Evolutionary conservation across 179 eudicot species (phyloP), one percentile per base, ranked within the genome.

Genomic region (Gypsophila paniculata): DNA sequence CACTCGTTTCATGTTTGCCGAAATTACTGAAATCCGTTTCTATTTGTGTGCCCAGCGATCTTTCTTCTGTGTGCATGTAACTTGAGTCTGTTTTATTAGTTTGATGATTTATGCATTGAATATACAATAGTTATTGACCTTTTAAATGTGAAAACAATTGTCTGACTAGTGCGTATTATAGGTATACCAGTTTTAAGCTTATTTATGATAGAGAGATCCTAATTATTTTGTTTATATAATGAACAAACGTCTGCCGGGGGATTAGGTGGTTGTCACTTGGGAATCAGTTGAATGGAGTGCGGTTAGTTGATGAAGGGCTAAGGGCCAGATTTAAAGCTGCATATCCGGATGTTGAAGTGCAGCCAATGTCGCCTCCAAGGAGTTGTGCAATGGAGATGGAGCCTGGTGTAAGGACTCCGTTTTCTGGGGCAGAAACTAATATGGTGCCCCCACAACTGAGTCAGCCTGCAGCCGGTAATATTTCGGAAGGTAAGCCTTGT

Each of bases 311-410:
- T 77, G 97, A 90, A 65, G 97, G 97, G 52, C 86, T 94, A 11
- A 80, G 99, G 39, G 99, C 97, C 32, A 82, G 99, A 80, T 94
- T 94, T 72, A 94, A 87, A 83, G 99, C 99, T 67, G 96, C 97
- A 36, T 95, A 95, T 75, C 96, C 97, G 46, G 99, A 92, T 38
- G 88, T 90, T 21, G 96, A 90, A 73, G 90, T 95, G 73, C 89
- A 89, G 76, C 99, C 99, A 8, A 72, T 81, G 48, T 95, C 99
- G 14, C 97, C 99, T 61, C 97, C 99, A 9, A 87, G 94, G 78
- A 59, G 87, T 53, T 79, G 88, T 44, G 80, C 88, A n/a, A 87
- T 90, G 92, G 99, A 94, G 73, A 88, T 85, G n/a, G 99, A 91
- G n/a, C 53, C 74, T 8, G 72, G 25, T 68, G 69, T 69, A 9